phyloP scores from a whole-genome alignment of 2,329 filamentous ascomycete species.

The Ascochyta clinopodiicola region DNA sequence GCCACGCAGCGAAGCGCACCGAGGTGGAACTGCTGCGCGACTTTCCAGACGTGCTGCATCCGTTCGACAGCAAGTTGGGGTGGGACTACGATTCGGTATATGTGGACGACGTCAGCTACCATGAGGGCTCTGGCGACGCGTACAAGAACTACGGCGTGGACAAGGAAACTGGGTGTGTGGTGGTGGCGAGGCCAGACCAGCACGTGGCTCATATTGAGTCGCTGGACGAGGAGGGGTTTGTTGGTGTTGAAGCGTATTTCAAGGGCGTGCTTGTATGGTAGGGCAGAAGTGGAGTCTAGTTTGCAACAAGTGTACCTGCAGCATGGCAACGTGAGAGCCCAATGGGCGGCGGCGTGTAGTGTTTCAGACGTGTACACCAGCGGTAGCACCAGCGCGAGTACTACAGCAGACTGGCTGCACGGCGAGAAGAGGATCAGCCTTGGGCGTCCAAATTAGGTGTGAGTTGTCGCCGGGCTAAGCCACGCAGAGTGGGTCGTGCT shows the following conservation, averaged over 20 bases:
- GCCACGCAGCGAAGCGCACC: constrained; percentile 62
- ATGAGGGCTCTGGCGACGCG: constrained; percentile 53
- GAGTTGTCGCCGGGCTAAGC: constrained; percentile 12
- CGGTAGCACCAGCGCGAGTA: not conserved
- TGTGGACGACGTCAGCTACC: constrained; percentile 55
- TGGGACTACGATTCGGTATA: constrained; percentile 55
- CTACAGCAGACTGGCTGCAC: constrained; percentile 1
- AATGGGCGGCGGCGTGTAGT: not conserved
- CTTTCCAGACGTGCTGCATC: constrained; percentile 53
- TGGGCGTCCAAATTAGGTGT: not conserved
- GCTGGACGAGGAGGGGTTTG: constrained; percentile 40
- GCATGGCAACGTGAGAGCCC: constrained; percentile 7
- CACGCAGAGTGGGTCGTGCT: constrained; percentile 1
- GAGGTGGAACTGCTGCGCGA: constrained; percentile 53
- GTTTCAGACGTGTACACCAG: constrained; percentile 11
- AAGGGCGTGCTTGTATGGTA: constrained; percentile 32
- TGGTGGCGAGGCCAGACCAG: constrained; percentile 71
- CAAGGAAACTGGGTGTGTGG: constrained; percentile 60
- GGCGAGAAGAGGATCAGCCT: constrained; percentile 4
- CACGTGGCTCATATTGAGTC: constrained; percentile 62
- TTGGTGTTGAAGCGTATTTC: constrained; percentile 43
- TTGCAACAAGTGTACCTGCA: constrained; percentile 2
- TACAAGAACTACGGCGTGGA: constrained; percentile 67
- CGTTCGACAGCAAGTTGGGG: constrained; percentile 48
- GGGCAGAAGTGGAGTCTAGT: not conserved